A percentile compares a stretch with the other conserved stretches of the same genome.
Conservation (phyloP, 2,329 filamentous ascomycete species). For the Neonectria magnoliae region DNA sequence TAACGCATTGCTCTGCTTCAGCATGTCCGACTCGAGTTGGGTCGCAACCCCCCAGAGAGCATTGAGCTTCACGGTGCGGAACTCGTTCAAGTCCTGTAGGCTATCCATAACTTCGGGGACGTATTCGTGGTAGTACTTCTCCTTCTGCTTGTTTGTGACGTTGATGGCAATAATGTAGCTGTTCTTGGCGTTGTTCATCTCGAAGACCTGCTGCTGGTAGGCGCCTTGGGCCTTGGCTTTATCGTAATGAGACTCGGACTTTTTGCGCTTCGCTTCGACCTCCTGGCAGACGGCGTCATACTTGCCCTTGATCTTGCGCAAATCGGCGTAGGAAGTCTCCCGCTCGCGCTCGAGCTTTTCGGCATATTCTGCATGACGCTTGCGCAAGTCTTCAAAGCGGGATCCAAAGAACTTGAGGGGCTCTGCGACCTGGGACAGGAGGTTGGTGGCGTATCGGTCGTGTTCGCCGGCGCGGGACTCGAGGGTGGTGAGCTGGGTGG, state of each 20-base stretch:
- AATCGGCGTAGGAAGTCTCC: constrained; percentile 82
- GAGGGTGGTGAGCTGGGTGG: constrained; percentile 88
- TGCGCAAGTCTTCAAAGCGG: constrained; percentile 91
- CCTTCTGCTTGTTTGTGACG: constrained; percentile 97
- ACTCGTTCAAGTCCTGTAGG: constrained; percentile 92
- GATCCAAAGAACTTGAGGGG: constrained; percentile 79
- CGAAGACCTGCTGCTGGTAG: constrained; percentile 90
- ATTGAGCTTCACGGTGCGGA: constrained; percentile 85
- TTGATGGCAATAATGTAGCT: constrained; percentile 97
- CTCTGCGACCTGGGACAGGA: constrained; percentile 84
- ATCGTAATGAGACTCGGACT: constrained; percentile 93
- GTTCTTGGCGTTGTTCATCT: constrained; percentile 99
- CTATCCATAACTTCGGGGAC: constrained; percentile 93
- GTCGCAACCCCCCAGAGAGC: constrained; percentile 84
- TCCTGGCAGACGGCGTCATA: constrained; percentile 95
- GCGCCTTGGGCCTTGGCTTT: constrained; percentile 90
- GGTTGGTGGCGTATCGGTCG: constrained; percentile 81
- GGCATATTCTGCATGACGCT: constrained; percentile 89
- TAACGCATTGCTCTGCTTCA: constrained; percentile 77
- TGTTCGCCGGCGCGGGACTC: constrained; percentile 90
- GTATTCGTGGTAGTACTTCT: constrained; percentile 97
- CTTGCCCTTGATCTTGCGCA: constrained; percentile 91
- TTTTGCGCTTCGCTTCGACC: constrained; percentile 93
- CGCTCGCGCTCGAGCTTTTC: constrained; percentile 89
- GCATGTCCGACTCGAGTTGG: constrained; percentile 80